Conservation (phyloP, 129 eudicot genomes). For the Flaveria sonorensis region DNA sequence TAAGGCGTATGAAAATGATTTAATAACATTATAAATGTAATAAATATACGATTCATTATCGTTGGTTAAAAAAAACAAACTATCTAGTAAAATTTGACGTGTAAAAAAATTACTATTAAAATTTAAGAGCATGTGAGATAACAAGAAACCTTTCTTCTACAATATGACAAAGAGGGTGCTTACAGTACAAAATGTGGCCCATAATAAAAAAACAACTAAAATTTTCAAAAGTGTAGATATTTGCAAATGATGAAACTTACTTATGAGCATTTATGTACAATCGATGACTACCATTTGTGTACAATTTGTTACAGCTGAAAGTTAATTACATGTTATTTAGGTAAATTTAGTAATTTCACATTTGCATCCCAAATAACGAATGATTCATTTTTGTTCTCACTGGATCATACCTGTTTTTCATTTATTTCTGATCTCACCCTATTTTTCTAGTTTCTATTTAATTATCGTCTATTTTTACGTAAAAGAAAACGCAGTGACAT, state of each 20-base stretch:
- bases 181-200: too few relatives aligned
- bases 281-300: conserved; percentile 10
- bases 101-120: too few relatives aligned
- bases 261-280: conserved; percentile 10
- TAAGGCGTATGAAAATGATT: background rate
- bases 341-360: conserved; percentile 1
- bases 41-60: too few relatives aligned
- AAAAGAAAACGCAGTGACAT: background rate
- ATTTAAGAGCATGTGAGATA: too few relatives aligned
- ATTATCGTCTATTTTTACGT: background rate
- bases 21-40: background rate
- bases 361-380: conserved; percentile 21
- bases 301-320: conserved; percentile 2
- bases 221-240: too few relatives aligned
- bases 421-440: too few relatives aligned
- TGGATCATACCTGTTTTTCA: background rate
- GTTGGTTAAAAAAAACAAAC: too few relatives aligned
- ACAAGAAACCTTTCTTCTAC: too few relatives aligned
- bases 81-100: too few relatives aligned
- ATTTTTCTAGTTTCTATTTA: background rate
- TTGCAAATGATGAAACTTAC: background rate
- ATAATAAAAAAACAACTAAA: background rate
- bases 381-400: conserved; percentile 10
- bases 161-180: too few relatives aligned
- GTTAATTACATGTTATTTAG: background rate